phyloP scores from a whole-genome alignment of 768 basidiomycete genomes.

The Phlegmacium glaucopus region DNA sequence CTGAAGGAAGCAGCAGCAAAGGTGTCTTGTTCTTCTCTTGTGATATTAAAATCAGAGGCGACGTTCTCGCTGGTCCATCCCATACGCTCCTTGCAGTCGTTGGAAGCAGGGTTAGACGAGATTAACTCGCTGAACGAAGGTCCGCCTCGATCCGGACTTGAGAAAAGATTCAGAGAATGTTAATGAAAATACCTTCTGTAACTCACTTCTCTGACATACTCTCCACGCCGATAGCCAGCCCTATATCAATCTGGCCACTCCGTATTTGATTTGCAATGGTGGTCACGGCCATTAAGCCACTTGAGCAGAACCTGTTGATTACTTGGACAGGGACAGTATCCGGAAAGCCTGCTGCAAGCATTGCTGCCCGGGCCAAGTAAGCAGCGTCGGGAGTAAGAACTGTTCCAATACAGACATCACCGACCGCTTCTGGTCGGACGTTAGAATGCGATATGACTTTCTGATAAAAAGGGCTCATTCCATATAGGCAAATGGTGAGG shows the following conservation, averaged over 20 bases:
- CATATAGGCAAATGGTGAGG: neutral
- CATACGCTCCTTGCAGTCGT: constrained; percentile 71
- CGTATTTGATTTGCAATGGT: constrained; percentile 74
- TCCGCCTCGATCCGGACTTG: constrained; percentile 62
- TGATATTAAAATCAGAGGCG: constrained; percentile 66
- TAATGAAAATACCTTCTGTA: neutral
- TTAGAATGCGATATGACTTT: constrained; percentile 55
- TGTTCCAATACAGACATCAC: constrained; percentile 79
- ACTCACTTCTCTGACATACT: constrained; percentile 77
- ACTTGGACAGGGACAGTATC: constrained; percentile 71
- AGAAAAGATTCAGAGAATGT: constrained; percentile 10
- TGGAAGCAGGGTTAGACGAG: constrained; percentile 48
- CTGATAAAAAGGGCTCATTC: constrained; percentile 26
- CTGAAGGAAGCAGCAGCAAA: constrained; percentile 76
- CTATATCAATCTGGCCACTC: constrained; percentile 76
- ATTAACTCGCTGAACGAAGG: constrained; percentile 62
- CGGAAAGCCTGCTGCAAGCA: constrained; percentile 79
- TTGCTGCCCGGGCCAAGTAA: constrained; percentile 71
- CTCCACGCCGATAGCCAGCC: constrained; percentile 81
- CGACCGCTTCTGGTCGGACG: constrained; percentile 62
- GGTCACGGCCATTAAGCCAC: constrained; percentile 82
- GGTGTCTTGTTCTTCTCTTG: constrained; percentile 72
- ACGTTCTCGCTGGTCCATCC: constrained; percentile 92
- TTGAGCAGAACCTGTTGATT: constrained; percentile 81
- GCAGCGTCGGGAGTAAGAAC: constrained; percentile 61